Percentiles rank a stretch among this genome's conserved stretches.
These are phyloP conservation scores for Phytophthora pistaciae DNA, from an alignment of 352 stramenopile species.

Conservation along the genomic window DNA sequence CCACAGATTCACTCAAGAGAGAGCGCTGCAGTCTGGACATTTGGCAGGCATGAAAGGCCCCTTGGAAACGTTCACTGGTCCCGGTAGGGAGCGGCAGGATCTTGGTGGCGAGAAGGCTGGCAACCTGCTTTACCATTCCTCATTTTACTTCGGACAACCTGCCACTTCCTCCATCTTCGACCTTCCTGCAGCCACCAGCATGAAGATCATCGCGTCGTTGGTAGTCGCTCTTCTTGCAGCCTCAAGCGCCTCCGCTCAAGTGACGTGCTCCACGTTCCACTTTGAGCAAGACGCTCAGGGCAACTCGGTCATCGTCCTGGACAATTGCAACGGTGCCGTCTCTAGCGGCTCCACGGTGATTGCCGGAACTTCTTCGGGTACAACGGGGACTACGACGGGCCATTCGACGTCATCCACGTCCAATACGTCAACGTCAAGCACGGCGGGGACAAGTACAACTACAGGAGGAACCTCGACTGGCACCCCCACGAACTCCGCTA, in stretches of 20 bases:
- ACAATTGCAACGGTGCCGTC: conserved; percentile 23
- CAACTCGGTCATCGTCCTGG: conserved; percentile 25
- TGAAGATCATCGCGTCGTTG: conserved; percentile 24
- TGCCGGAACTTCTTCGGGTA: conserved; percentile 1
- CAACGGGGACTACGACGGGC: background rate
- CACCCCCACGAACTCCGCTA: background rate
- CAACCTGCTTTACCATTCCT: conserved; percentile 12
- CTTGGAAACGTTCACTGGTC: background rate
- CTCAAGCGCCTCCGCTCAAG: conserved; percentile 15
- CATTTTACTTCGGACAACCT: conserved; percentile 25
- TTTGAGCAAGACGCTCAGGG: conserved; percentile 25
- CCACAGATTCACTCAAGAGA: conserved; percentile 18
- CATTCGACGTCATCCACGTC: conserved; percentile 2
- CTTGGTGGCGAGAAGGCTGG: background rate
- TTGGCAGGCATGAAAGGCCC: background rate
- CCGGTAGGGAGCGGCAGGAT: background rate
- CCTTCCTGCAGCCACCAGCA: background rate
- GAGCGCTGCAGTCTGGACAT: conserved; percentile 8
- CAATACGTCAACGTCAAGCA: background rate
- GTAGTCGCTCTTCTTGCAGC: conserved; percentile 16
- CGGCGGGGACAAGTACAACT: background rate
- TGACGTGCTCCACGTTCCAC: conserved; percentile 26
- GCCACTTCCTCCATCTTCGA: background rate
- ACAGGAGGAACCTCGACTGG: too few species aligned
- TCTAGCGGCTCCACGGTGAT: conserved; percentile 21